Evolutionary conservation across 169 alveolate species (phyloP).

Genomic region (Blepharisma undulans): DNA sequence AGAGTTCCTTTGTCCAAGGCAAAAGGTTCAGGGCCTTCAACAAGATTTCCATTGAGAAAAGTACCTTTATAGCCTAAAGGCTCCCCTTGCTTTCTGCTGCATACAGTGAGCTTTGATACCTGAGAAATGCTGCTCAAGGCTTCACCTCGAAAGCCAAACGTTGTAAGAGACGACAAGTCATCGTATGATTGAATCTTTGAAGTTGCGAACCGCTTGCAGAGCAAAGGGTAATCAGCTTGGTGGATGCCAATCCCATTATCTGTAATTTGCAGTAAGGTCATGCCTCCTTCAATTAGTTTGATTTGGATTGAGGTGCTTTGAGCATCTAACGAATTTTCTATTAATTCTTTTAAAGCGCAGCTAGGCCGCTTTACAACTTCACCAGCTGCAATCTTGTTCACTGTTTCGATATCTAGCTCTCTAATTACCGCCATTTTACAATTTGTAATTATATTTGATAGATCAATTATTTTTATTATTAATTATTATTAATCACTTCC

Average conservation of each 20-base stretch:
- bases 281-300: conserved; percentile 90
- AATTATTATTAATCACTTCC: too few relatives aligned
- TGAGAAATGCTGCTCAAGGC: conserved; percentile 96
- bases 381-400: conserved; percentile 96
- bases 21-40: conserved; percentile 51
- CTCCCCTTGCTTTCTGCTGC: conserved; percentile 82
- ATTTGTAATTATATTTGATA: too few relatives aligned
- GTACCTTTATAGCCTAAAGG: conserved; percentile 82
- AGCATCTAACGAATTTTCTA: conserved; percentile 98
- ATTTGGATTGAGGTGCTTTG: conserved; percentile 88
- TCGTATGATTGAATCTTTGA: conserved; percentile 89
- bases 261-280: conserved; percentile 88
- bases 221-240: conserved; percentile 89
- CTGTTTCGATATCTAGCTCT: conserved; percentile 86
- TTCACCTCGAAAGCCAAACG: conserved; percentile 99
- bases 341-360: conserved; percentile 95
- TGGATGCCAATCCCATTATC: conserved; percentile 98
- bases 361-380: conserved; percentile 96
- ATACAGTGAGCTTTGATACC: conserved; percentile 90
- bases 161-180: conserved; percentile 85
- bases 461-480: too few relatives aligned
- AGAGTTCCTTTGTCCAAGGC: conserved; percentile 83
- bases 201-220: conserved; percentile 97
- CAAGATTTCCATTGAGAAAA: conserved; percentile 82
- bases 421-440: conserved; percentile 64